Base-by-base conservation (phyloP, 2,329 filamentous ascomycete species). In the Penicillium griseofulvum region DNA sequence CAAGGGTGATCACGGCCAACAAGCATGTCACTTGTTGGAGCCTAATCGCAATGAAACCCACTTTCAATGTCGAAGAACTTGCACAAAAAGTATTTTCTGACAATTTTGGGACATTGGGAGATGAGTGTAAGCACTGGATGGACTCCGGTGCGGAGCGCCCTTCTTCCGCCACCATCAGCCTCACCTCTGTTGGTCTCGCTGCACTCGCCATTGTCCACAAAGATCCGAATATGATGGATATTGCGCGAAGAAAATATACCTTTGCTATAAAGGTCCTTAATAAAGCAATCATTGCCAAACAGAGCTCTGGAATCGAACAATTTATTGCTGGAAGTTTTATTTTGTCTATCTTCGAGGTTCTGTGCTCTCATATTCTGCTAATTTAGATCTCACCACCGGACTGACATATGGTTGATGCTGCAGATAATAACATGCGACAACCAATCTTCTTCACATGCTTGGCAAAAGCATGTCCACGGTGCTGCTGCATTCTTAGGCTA, bases 291-390 rank as follows among this genome's bases (percentile, higher is more conserved):
- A 16, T 14, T 12, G 12, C n/a, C 22, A 22, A 17, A 4, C 16
- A 12, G 5, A n/a, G 1, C 17, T 5, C 28, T 37, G 19, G 36
- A 16, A 19, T 54, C 14, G 51, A 54, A 16, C 51, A 54, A n/a
- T 54, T 37, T 34, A 37, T 54, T 3, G 51, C 26, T 36, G 36
- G 43, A 19, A 49, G 51, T 33, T 54, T 42, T 16, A 42, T 54
- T 29, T 39, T 54, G 16, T 49, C 44, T 12, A 54, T 54, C 7
- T 54, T 54, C 11, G 51, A 54, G 51, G 51, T 54, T 33, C 26
- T 26, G 22, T 44, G 16, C 5, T 47, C 28, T 26, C 19, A 36
- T 9, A 22, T 19, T 14, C 16, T 16, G 5, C 17, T 10, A 16
- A 28, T 41, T n/a, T 8, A 16, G 12, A 42, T 5, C 9, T 28